These are phyloP conservation scores for Globisporangium polare DNA, from an alignment of 352 stramenopile genomes.

Conservation along the genomic window DNA sequence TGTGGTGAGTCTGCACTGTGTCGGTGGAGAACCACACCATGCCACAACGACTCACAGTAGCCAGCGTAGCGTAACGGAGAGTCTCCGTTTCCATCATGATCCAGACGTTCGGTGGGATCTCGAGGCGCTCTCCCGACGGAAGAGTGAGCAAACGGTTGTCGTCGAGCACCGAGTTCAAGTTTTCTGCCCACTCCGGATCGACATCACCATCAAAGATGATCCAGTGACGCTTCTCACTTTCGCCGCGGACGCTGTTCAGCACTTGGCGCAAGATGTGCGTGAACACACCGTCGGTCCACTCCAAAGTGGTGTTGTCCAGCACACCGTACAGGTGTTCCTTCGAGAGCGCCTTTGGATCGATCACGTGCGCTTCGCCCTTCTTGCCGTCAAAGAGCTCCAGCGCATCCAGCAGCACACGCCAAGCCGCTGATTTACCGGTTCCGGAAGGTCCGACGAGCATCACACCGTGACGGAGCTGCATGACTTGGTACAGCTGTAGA, in stretches of 20 bases:
- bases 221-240: slow-evolving; percentile 96
- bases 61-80: slow-evolving; percentile 96
- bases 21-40: slow-evolving; percentile 99
- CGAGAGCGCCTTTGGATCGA: slow-evolving; percentile 98
- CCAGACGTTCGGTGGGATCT: slow-evolving; percentile 97
- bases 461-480: slow-evolving; percentile 96
- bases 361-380: slow-evolving; percentile 97
- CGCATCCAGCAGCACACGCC: slow-evolving; percentile 91
- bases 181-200: slow-evolving; percentile 99
- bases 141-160: slow-evolving; percentile 99
- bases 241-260: slow-evolving; percentile 96
- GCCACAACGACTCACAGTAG: slow-evolving; percentile 99
- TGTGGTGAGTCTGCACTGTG: slow-evolving; percentile 92
- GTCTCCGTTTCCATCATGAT: slow-evolving; percentile 99
- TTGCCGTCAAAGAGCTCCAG: slow-evolving; percentile 94
- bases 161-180: slow-evolving; percentile 99
- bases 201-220: slow-evolving; percentile 99
- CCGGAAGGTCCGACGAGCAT: slow-evolving; percentile 99
- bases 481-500: slow-evolving; percentile 98
- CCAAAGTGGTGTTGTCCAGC: slow-evolving; percentile 99
- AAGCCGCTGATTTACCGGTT: slow-evolving; percentile 96
- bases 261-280: slow-evolving; percentile 95
- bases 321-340: slow-evolving; percentile 98
- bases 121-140: slow-evolving; percentile 97
- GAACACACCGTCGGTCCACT: slow-evolving; percentile 99